phyloP scores from a whole-genome alignment of 2,329 filamentous ascomycete species.

The Chalaropsis ovoidea region DNA sequence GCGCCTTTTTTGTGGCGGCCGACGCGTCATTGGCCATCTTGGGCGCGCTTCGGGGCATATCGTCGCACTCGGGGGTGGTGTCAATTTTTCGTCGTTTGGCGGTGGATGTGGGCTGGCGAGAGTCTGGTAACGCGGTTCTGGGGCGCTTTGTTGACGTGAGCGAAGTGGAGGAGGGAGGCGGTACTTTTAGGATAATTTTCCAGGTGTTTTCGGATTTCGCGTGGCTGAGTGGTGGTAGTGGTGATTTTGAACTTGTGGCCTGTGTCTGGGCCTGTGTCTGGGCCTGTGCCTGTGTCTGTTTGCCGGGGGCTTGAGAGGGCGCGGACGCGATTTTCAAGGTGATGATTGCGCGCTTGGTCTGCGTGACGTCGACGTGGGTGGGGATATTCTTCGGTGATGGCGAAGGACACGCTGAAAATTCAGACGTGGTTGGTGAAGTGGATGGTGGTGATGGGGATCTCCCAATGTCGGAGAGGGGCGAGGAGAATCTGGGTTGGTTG shows the following conservation, averaged over 20 bases:
- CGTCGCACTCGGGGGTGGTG: neutral
- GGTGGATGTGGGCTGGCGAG: neutral
- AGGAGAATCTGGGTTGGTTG: constrained; percentile 39
- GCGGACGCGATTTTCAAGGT: constrained; percentile 9
- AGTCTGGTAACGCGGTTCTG: constrained; percentile 21
- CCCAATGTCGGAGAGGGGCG: constrained; percentile 46
- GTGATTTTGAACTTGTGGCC: neutral
- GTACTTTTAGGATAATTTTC: constrained; percentile 15
- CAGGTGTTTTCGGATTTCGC: constrained; percentile 20
- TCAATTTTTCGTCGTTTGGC: constrained; percentile 21
- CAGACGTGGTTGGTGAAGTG: constrained; percentile 26
- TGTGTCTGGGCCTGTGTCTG: constrained; percentile 3
- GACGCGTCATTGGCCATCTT: constrained; percentile 43
- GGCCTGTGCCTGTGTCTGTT: neutral
- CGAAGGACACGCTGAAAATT: neutral
- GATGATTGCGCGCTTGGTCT: neutral
- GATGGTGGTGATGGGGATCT: constrained; percentile 44
- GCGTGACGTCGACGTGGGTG: neutral
- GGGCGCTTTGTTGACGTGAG: constrained; percentile 17
- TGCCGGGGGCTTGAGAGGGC: neutral
- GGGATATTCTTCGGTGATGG: neutral
- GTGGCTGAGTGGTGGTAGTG: neutral
- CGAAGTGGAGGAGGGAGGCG: neutral
- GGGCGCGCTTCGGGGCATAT: constrained; percentile 28
- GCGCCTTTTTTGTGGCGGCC: constrained; percentile 57